Percentiles rank a stretch among this genome's conserved stretches.
Evolutionary conservation across 169 alveolate genomes (phyloP).

Genomic region (Cryptosporidium sp.): DNA sequence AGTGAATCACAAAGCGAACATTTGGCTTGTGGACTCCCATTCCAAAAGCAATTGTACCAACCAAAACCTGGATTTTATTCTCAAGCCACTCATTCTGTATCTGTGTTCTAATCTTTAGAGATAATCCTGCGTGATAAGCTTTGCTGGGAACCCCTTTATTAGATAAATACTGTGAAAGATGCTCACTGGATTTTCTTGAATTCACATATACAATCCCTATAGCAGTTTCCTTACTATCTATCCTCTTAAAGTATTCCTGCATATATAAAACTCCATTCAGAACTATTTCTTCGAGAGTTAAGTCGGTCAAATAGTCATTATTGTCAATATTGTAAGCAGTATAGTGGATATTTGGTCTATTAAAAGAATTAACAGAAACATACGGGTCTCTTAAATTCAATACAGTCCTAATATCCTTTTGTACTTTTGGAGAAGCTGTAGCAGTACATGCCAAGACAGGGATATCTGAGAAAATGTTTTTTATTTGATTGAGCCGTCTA

Average conservation of each 20-base stretch:
- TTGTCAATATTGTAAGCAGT: conserved; percentile 79
- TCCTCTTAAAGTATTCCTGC: conserved; percentile 11
- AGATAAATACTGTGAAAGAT: conserved; percentile 28
- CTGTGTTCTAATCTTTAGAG: conserved; percentile 56
- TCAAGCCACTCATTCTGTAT: conserved; percentile 91
- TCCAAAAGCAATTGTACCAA: conserved; percentile 99
- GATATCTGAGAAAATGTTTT: conserved; percentile 89
- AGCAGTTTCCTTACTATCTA: neutral
- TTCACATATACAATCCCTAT: conserved; percentile 65
- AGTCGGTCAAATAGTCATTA: conserved; percentile 27
- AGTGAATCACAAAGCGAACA: conserved; percentile 96
- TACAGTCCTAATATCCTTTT: conserved; percentile 90
- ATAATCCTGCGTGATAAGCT: conserved; percentile 88
- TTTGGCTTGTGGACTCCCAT: conserved; percentile 99
- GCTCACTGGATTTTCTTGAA: conserved; percentile 28
- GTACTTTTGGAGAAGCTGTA: conserved; percentile 96
- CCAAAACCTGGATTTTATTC: conserved; percentile 92
- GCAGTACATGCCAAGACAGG: conserved; percentile 97
- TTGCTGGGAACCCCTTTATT: conserved; percentile 82
- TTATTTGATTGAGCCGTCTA: conserved; percentile 87
- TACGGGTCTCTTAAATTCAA: conserved; percentile 84
- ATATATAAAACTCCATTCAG: conserved; percentile 29
- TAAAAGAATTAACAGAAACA: conserved; percentile 85
- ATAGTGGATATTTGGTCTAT: conserved; percentile 90
- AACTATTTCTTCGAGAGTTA: conserved; percentile 23